Evolutionary conservation across 2,329 filamentous ascomycete species (phyloP), one percentile per base, ranked within the genome.

Genomic region (Endoconidiophora laricicola): DNA sequence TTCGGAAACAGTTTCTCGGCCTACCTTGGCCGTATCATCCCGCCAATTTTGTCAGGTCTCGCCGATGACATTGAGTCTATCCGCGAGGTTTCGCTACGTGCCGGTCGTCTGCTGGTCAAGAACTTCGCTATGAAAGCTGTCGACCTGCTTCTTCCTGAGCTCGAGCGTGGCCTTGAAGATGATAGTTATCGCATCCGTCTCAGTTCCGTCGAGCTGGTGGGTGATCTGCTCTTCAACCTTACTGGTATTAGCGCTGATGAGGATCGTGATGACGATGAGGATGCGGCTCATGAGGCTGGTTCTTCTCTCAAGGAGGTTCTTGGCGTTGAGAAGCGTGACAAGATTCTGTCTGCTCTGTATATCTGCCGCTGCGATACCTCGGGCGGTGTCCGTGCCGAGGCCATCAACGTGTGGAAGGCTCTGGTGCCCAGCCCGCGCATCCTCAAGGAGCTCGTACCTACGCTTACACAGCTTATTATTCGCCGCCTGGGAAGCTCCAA

Each of bases 1-100:
- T 98, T 98, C 60, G 91, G 91, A 60, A 98, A 98, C 73, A 94
- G 88, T 64, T 98, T 98, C 61, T 83, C 91, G 58, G 87, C 86
- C 61, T 98, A 98, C 61, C 81, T 98, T 54, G 86, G 81, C 66
- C 87, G 81, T 62, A 94, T 98, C 59, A 94, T 98, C 58, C 93
- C 91, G 16, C 84, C 91, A 18, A 96, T 98, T 59, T 73, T 98
- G 55, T 80, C 86, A 56, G 93, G 93, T 59, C 73, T 98, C 63
- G 93, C 91, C 33, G 91, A 98, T 62, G 91, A 98, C 59, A 72
- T 96, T 48, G 91, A 98, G 63, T 88, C 88, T 1, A 98, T 98
- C 59, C 83, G 91, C 52, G 91, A 98, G 59, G 96, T 88, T n/a
- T 85, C 93, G 33, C 75, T 98, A 45, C 83, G 90, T 54, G 91